Base-by-base conservation (phyloP, 2,329 filamentous ascomycete genomes). In the Epichloe sylvatica region DNA sequence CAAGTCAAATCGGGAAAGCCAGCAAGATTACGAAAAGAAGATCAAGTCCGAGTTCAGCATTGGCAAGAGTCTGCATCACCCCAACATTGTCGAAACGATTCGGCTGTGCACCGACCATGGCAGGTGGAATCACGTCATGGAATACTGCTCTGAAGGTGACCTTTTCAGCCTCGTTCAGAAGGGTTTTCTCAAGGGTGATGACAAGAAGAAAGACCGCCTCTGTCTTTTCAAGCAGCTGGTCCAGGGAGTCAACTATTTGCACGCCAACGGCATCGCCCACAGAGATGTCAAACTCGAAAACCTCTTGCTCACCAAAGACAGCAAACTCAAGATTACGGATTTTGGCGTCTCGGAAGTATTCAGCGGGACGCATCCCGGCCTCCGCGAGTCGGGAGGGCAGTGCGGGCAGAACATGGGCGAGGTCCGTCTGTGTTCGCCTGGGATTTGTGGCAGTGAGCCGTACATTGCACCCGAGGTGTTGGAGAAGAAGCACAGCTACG, bases 231-330 rank as follows among this genome's bases (percentile, higher is more conserved):
- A 94, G 72, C 89, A 95, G 65, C 72, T 94, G 30, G 70, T 92
- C 34, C 84, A 87, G 59, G 89, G 88, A 17, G 77, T 95, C 54
- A 76, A 81, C 59, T 92, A 94, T 62, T 72, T 94, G 21, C 89
- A 95, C 65, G 73, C 72, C 52, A 81, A 91, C 59, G 89, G 88
- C 51, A 90, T 94, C 60, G 89, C 88, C 1, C 89, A 94, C 66
- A 84, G 89, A 45, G 89, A 95, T 58, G 85, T 94, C 69, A 94
- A 95, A 67, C 76, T 90, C 11, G 89, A 94, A 64, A 94, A 95
- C 58, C 70, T 94, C 23, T 74, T 94, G 34, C 75, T 95, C 52
- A 84, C 81, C 44, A 81, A 80, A 57, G 80, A 88, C 51, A 87
- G 87, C 61, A 83, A 87, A 63, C 73, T 94, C 50, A 94, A 94